A percentile compares a stretch with the other conserved stretches of the same genome.
Conservation (phyloP, 768 basidiomycete species). For the Mycena haematopus region DNA sequence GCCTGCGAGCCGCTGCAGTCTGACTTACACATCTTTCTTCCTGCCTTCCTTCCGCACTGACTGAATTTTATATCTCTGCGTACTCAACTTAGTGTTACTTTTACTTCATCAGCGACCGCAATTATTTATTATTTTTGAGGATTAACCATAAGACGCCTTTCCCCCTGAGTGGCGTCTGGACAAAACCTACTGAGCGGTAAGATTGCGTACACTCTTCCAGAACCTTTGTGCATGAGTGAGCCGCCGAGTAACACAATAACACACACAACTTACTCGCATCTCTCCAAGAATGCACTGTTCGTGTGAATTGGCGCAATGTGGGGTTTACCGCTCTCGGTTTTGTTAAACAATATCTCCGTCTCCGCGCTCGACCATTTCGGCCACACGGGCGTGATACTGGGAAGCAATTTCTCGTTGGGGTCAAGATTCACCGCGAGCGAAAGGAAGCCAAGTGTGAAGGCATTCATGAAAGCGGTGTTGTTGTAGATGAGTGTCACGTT, state of each 20-base stretch:
- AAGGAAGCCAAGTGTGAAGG: conserved; percentile 36
- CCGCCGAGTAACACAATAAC: background rate
- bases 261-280: conserved; percentile 31
- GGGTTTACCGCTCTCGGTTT: conserved; percentile 8
- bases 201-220: no score
- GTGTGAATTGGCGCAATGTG: conserved; percentile 11
- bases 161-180: no score
- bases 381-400: conserved; percentile 27
- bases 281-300: conserved; percentile 25
- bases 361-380: conserved; percentile 1
- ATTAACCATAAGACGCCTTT: no score
- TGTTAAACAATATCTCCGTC: conserved; percentile 39
- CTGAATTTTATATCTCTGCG: no score
- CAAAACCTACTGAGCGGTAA: no score
- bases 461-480: conserved; percentile 34
- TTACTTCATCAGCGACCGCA: no score
- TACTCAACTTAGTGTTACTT: no score
- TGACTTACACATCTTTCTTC: no score
- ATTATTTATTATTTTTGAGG: no score
- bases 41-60: no score
- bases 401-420: conserved; percentile 32
- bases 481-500: background rate
- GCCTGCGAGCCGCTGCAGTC: no score
- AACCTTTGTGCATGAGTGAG: no score
- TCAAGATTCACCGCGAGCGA: conserved; percentile 29